These are phyloP conservation scores for Orbilia quercus DNA, from an alignment of 2,329 filamentous ascomycete species.

Conservation along the genomic window DNA sequence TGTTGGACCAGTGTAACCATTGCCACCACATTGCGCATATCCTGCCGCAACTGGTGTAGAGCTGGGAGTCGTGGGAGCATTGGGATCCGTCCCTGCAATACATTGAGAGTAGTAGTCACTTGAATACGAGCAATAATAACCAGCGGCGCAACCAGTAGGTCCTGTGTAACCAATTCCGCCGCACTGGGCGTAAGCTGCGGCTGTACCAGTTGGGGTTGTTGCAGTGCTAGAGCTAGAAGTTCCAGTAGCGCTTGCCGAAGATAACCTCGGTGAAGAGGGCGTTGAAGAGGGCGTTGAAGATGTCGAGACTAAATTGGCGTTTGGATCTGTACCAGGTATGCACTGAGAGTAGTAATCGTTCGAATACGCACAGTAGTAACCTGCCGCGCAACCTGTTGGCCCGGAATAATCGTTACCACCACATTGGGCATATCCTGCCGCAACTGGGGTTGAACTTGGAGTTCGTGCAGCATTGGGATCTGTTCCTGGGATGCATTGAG, in stretches of 20 bases:
- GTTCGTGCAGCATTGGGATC: neutral
- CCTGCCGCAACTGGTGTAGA: constrained; percentile 8
- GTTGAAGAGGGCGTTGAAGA: neutral
- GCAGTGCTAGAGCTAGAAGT: neutral
- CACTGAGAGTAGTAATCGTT: constrained; percentile 27
- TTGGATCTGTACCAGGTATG: constrained; percentile 14
- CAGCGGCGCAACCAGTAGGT: constrained; percentile 23
- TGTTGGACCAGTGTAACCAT: constrained; percentile 7
- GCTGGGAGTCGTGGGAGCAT: too few relatives aligned
- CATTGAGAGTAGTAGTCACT: constrained; percentile 55
- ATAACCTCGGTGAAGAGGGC: too few relatives aligned
- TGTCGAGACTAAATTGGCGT: neutral
- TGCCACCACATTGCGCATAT: constrained; percentile 38
- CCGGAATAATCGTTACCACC: constrained; percentile 16
- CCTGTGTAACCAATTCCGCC: constrained; percentile 22
- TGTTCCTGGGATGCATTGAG: constrained; percentile 46
- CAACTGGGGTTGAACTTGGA: neutral
- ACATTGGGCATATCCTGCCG: constrained; percentile 32
- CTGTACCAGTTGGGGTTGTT: neutral
- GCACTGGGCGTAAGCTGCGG: constrained; percentile 26
- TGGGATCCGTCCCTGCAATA: constrained; percentile 25
- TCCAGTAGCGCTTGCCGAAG: neutral
- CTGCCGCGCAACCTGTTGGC: constrained; percentile 8
- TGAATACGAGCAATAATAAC: constrained; percentile 28
- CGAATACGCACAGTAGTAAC: constrained; percentile 29